Evolutionary conservation across 352 stramenopile species (phyloP).

Genomic region (Thalassiosira oceanica): DNA sequence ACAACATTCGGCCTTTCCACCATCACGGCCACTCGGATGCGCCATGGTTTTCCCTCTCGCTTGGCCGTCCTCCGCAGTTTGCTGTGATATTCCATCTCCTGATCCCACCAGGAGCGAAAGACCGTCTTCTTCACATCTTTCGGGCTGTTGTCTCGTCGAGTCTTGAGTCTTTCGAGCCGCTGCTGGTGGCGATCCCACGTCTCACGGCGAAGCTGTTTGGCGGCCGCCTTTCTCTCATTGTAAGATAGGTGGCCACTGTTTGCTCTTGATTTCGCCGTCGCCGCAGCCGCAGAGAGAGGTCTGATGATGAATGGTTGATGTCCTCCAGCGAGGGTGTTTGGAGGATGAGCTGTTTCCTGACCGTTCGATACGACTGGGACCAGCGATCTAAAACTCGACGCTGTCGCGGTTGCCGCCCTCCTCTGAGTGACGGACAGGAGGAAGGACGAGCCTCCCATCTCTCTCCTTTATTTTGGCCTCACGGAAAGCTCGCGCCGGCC

Average conservation of each 20-base stretch:
- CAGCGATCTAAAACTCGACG: too few species aligned
- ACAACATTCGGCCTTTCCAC: constrained; percentile 65
- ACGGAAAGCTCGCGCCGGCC: too few species aligned
- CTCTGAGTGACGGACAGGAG: too few species aligned
- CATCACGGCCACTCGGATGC: constrained; percentile 60
- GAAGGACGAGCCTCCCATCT: too few species aligned
- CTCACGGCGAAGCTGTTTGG: constrained; percentile 51
- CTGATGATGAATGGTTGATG: too few species aligned
- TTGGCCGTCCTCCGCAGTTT: constrained; percentile 52
- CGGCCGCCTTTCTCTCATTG: constrained; percentile 50
- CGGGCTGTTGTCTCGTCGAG: constrained; percentile 39
- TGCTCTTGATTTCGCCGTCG: too few species aligned
- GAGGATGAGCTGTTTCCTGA: too few species aligned
- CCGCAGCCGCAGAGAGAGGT: too few species aligned
- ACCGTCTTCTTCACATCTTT: constrained; percentile 43
- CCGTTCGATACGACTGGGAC: too few species aligned
- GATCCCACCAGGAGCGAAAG: constrained; percentile 62
- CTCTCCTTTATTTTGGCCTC: too few species aligned
- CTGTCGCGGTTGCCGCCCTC: too few species aligned
- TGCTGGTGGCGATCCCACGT: constrained; percentile 33
- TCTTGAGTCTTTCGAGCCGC: constrained; percentile 37
- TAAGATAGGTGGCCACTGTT: constrained; percentile 23
- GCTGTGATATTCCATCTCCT: constrained; percentile 45
- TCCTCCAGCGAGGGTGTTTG: too few species aligned
- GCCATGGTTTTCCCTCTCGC: constrained; percentile 60